phyloP scores from a whole-genome alignment of 768 basidiomycete genomes.

The Austroboletus eburneus region DNA sequence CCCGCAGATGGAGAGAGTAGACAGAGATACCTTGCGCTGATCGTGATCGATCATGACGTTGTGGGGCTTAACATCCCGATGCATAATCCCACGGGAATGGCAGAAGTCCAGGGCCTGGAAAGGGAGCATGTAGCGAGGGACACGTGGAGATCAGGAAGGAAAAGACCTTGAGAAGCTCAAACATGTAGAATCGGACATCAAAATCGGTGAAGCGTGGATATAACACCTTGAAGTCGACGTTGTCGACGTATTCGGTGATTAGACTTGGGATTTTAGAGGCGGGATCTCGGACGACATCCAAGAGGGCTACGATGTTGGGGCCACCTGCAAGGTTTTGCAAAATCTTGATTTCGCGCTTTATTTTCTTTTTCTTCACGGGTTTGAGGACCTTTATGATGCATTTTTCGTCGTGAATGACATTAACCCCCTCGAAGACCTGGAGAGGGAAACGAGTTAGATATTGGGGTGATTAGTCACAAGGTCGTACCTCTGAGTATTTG shows the following conservation, averaged over 20 bases:
- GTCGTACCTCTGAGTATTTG: constrained; percentile 86
- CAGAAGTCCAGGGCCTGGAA: constrained; percentile 90
- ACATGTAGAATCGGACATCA: constrained; percentile 96
- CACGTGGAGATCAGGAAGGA: constrained; percentile 2
- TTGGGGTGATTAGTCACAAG: constrained; percentile 4
- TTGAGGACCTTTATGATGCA: constrained; percentile 99
- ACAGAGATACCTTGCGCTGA: constrained; percentile 70
- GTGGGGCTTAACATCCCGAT: constrained; percentile 96
- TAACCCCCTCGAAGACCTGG: constrained; percentile 91
- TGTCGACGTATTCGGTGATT: constrained; percentile 97
- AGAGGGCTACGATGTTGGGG: constrained; percentile 87
- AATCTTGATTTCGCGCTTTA: constrained; percentile 98
- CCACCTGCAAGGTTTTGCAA: constrained; percentile 94
- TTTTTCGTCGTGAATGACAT: constrained; percentile 86
- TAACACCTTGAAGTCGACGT: constrained; percentile 94
- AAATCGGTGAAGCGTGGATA: constrained; percentile 95
- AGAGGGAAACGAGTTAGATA: constrained; percentile 12
- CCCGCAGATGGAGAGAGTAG: constrained; percentile 6
- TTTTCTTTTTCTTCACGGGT: constrained; percentile 99
- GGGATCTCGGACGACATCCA: constrained; percentile 95
- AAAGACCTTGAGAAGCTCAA: constrained; percentile 85
- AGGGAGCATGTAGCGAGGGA: not conserved
- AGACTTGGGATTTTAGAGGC: constrained; percentile 96
- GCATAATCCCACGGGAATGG: constrained; percentile 99
- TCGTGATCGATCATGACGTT: constrained; percentile 99